Conservation (phyloP, 495 filamentous ascomycete genomes). For the Aspergillus nidulans region DNA sequence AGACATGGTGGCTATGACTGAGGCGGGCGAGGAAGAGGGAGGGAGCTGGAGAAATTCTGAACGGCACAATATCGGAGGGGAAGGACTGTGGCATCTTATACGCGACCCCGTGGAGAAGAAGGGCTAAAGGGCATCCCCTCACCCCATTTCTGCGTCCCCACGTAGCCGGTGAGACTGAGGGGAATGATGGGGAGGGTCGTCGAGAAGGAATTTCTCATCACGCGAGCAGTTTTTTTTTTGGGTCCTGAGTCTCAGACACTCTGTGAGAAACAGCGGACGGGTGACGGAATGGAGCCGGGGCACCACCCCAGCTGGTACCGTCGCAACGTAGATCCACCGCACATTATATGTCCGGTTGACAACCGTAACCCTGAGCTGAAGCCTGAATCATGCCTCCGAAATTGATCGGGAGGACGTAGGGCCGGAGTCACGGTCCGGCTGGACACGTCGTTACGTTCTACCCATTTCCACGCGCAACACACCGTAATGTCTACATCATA, state of each 20-base stretch:
- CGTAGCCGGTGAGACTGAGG: conserved; percentile 3
- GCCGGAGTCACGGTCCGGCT: background rate
- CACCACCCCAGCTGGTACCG: background rate
- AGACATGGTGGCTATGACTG: background rate
- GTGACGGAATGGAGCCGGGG: background rate
- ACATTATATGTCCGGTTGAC: background rate
- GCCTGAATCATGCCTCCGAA: too few species aligned
- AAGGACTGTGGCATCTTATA: background rate
- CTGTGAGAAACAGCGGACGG: background rate
- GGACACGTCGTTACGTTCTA: background rate
- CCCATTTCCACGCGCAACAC: background rate
- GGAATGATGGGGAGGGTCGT: background rate
- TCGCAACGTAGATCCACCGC: background rate
- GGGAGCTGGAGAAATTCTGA: background rate
- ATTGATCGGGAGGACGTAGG: too few species aligned
- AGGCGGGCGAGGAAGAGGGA: background rate
- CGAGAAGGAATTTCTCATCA: background rate
- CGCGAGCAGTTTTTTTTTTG: background rate
- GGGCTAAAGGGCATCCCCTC: background rate
- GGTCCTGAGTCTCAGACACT: background rate
- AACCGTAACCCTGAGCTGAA: too few species aligned
- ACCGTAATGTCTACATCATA: background rate
- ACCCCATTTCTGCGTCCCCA: conserved; percentile 2
- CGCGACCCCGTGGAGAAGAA: conserved; percentile 1
- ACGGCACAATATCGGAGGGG: background rate